A percentile compares a stretch with the other conserved stretches of the same genome.
phyloP scores from a whole-genome alignment of 2,329 filamentous ascomycete genomes.

The Elsinoe australis region DNA sequence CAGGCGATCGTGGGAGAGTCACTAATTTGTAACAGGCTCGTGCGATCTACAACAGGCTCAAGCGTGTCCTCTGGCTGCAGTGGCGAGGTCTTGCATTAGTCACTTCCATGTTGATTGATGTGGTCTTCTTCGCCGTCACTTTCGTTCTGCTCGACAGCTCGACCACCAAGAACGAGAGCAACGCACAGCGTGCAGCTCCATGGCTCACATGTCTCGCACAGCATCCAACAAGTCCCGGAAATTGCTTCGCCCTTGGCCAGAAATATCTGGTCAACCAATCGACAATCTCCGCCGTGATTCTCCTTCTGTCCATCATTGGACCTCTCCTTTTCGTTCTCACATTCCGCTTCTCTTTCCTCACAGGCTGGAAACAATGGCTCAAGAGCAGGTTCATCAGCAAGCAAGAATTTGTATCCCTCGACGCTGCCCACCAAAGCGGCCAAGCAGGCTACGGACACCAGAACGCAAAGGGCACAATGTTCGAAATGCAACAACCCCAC shows the following conservation, averaged over 20 bases:
- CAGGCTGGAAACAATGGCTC: conserved; percentile 68
- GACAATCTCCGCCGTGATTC: conserved; percentile 70
- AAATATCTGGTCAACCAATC: conserved; percentile 63
- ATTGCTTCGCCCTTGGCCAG: conserved; percentile 56
- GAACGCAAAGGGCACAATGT: conserved; percentile 26
- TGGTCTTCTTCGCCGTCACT: conserved; percentile 86
- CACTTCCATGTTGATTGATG: conserved; percentile 79
- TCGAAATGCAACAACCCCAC: conserved; percentile 28
- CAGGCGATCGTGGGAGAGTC: background rate
- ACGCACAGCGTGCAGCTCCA: conserved; percentile 48
- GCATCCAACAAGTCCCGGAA: conserved; percentile 52
- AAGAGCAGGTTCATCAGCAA: conserved; percentile 44
- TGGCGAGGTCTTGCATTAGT: conserved; percentile 92
- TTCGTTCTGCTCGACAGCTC: conserved; percentile 83
- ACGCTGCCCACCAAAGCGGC: conserved; percentile 45
- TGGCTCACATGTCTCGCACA: conserved; percentile 68
- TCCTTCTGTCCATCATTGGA: conserved; percentile 73
- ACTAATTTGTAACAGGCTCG: conserved; percentile 45
- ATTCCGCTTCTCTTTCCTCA: conserved; percentile 74
- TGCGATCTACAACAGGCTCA: conserved; percentile 79
- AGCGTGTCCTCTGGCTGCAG: conserved; percentile 79
- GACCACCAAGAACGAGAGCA: conserved; percentile 49
- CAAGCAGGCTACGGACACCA: conserved; percentile 13
- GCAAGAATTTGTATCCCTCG: conserved; percentile 81
- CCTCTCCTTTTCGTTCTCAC: conserved; percentile 78